Evolutionary conservation across 2,329 filamentous ascomycete species (phyloP), one percentile per base, ranked within the genome.

Genomic region (Exophiala sp.): DNA sequence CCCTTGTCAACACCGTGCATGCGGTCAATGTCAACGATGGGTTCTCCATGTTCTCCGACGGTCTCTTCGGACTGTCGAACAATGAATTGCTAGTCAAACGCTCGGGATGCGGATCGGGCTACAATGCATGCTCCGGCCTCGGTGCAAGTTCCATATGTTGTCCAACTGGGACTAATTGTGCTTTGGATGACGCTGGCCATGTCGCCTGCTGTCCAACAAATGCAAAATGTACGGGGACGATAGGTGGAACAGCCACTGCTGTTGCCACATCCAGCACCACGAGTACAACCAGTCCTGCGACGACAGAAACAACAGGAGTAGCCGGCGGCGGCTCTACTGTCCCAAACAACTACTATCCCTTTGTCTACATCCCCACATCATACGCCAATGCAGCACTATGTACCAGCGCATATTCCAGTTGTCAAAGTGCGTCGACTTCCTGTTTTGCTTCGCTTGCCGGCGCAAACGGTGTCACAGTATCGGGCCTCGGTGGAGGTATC

Each of bases 201-300:
- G 77, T 85, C 50, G 83, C 82, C 20, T 86, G 83, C 72, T 86
- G 83, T 68, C 81, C 81, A 0, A 73, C 69, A 21, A 76, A 78
- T 47, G 78, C 78, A 11, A 76, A 71, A 24, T 86, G 83, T 63
- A 84, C 82, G 0, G 83, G 83, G 2, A 76, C 72, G 7, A 72
- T 84, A 42, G 61, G 48, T 21, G 62, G 62, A 18, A 54, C 58
- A 18, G 21, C 40, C 3, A 50, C 52, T 18, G 55, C 42, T 3
- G 38, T 48, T 44, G 45, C 16, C 20, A 52, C 63, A 2, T 55
- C 64, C 14, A 50, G 33, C 16, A 47, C 32, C 64, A 60, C 52
- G 11, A 68, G 68, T 9, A 68, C 68, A 12, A 68, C 66, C 10
- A 52, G 57, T 24, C 53, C 66, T 14, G 57, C 66, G 4, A 65